phyloP scores from a whole-genome alignment of 148 eudicot species.

The Amaranthus cruentus region DNA sequence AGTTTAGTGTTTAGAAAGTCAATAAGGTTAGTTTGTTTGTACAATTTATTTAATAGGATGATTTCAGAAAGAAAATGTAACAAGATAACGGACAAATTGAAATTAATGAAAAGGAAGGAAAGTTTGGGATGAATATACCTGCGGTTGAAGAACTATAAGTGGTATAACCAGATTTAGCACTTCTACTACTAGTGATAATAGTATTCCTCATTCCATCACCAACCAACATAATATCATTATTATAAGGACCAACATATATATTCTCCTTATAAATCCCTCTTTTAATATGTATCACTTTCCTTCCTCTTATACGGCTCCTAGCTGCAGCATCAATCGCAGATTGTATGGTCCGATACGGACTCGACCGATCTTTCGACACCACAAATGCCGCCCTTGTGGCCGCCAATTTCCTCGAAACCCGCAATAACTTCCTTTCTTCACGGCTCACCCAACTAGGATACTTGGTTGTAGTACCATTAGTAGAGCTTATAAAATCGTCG shows the following conservation, averaged over 20 bases:
- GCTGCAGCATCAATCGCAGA: slow-evolving; percentile 46
- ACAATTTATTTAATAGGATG: too few species aligned
- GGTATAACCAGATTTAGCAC: slow-evolving; percentile 50
- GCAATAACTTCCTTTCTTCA: slow-evolving; percentile 25
- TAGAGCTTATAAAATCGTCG: background rate
- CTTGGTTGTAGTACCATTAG: background rate
- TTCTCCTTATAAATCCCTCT: slow-evolving; percentile 47
- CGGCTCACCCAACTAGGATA: slow-evolving; percentile 37
- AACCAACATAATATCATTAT: slow-evolving; percentile 52
- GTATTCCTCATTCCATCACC: slow-evolving; percentile 67
- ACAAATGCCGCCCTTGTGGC: slow-evolving; percentile 26
- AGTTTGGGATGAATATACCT: slow-evolving; percentile 31
- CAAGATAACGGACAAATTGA: background rate
- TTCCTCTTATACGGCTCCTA: slow-evolving; percentile 21
- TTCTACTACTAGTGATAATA: slow-evolving; percentile 48
- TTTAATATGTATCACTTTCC: slow-evolving; percentile 37
- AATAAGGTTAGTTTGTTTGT: too few species aligned
- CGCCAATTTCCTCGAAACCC: slow-evolving; percentile 16
- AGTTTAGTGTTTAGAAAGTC: too few species aligned
- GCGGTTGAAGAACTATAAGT: slow-evolving; percentile 70
- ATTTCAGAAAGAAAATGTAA: too few species aligned
- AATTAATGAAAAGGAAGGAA: background rate
- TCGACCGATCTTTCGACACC: slow-evolving; percentile 39
- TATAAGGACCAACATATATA: slow-evolving; percentile 30
- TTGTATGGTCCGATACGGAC: slow-evolving; percentile 36